Conservation (phyloP, 495 filamentous ascomycete species). For the Penicillium odoratum region DNA sequence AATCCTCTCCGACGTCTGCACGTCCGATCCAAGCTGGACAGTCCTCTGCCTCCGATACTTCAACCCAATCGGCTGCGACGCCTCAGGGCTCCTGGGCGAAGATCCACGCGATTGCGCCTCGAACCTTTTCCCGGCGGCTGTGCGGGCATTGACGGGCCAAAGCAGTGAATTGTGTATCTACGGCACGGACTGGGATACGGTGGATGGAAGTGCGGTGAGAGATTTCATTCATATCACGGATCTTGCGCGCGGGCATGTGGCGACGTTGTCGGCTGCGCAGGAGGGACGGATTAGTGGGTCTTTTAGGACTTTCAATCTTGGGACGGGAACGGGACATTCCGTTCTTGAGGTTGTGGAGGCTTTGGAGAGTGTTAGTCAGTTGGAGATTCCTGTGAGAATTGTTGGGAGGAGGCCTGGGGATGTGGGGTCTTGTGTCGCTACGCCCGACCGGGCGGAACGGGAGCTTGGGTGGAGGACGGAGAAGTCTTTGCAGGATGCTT, state of each 20-base stretch:
- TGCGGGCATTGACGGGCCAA: background rate
- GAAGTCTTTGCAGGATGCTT: constrained; percentile 8
- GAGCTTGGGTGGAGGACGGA: constrained; percentile 6
- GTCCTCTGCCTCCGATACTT: constrained; percentile 7
- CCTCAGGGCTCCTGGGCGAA: constrained; percentile 3
- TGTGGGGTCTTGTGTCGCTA: constrained; percentile 7
- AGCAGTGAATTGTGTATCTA: constrained; percentile 4
- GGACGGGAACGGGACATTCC: background rate
- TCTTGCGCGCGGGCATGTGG: constrained; percentile 7
- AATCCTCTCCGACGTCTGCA: constrained; percentile 4
- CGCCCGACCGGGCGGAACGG: constrained; percentile 1
- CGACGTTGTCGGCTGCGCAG: constrained; percentile 6
- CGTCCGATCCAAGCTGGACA: constrained; percentile 5
- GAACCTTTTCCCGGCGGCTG: constrained; percentile 4
- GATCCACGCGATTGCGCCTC: constrained; percentile 1
- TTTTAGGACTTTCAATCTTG: constrained; percentile 7
- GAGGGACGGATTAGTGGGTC: constrained; percentile 2
- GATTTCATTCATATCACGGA: constrained; percentile 11
- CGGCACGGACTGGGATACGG: constrained; percentile 7
- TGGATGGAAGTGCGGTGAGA: constrained; percentile 4
- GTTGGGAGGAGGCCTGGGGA: constrained; percentile 5
- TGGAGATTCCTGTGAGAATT: background rate
- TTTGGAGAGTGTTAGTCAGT: constrained; percentile 1
- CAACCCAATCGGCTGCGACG: constrained; percentile 9
- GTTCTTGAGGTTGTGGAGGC: constrained; percentile 1